A percentile compares a stretch with the other conserved stretches of the same genome.
Conservation (phyloP, 2,329 filamentous ascomycete genomes). For the Penicillium thymicola region DNA sequence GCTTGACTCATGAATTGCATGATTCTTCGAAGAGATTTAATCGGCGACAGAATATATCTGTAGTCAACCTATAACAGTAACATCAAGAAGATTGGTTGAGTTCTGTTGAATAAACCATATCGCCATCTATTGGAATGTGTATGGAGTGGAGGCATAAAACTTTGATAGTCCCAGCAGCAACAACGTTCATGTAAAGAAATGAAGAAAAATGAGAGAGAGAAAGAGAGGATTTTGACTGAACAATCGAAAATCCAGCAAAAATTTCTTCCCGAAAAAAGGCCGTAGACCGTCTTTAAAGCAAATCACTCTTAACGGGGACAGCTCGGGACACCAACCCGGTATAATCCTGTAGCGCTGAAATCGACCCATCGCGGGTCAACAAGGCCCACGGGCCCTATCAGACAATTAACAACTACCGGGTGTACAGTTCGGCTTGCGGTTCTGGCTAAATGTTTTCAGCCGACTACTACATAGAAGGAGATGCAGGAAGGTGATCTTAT, state of each 20-base stretch:
- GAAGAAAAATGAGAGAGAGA: background rate
- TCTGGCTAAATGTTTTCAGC: background rate
- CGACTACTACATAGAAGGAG: too few species aligned
- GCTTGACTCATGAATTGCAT: background rate
- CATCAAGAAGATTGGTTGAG: background rate
- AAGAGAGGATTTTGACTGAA: background rate
- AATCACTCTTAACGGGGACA: slow-evolving; percentile 9
- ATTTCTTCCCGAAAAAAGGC: slow-evolving; percentile 1
- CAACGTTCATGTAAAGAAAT: background rate
- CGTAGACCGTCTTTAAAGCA: slow-evolving; percentile 2
- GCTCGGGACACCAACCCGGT: slow-evolving; percentile 12
- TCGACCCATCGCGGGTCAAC: background rate
- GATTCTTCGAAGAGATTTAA: background rate
- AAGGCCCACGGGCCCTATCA: background rate
- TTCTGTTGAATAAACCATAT: background rate
- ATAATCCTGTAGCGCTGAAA: slow-evolving; percentile 5
- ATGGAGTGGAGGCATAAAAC: background rate
- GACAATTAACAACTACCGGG: background rate
- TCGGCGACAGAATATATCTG: background rate
- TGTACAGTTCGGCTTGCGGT: background rate
- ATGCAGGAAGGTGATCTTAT: background rate
- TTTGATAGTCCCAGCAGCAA: background rate
- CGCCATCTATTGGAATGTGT: background rate
- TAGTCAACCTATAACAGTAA: background rate
- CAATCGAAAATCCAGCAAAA: background rate